Base-by-base conservation (phyloP, 2,329 filamentous ascomycete genomes). In the Diaporthe capsici region DNA sequence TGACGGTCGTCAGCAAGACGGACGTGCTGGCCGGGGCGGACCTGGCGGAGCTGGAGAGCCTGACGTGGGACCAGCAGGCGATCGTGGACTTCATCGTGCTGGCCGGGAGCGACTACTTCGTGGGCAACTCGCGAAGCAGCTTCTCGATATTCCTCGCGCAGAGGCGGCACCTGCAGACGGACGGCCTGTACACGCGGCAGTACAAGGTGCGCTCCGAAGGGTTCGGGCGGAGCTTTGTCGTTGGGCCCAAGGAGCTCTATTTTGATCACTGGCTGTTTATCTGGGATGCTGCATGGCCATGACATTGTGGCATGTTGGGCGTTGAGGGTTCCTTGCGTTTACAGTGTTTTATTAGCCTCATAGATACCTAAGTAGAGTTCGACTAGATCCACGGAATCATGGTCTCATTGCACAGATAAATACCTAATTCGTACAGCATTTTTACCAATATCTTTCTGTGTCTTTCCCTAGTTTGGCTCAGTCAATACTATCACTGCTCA, bases 191-290 rank as follows among this genome's bases (percentile, higher is more conserved):
- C 73, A 85, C 86, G 20, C 80, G 86, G 53, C 85, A 85, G 8
- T 88, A 86, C 82, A 86, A 82, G 78, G 81, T 84, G 34, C 84
- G 84, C 20, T 83, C 82, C 1, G 83, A 85, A 5, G 85, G 85
- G 3, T 86, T 88, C 75, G 83, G 82, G 1, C 80, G 83, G 37
- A 87, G 85, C 25, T 85, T 84, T 77, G 80, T 88, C 12, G 82
- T 87, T 13, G 87, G 87, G 0, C 83, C 84, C 37, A 87, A 86
- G 60, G 82, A 85, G 17, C 82, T 82, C 71, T 88, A 87, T 79
- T 88, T 84, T 83, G 83, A 85, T 20, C 85, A 87, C 77, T 88
- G 86, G 86, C 82, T 88, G 74, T 88, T 86, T 77, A 86, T 88
- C 82, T 87, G 82, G 79, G 85, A 87, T 75, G 83, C 84, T 9